Evolutionary conservation across 1,139 yeast species (phyloP), one percentile per base, ranked within the genome.

Genomic region (Geotrichum cucujoidarum): DNA sequence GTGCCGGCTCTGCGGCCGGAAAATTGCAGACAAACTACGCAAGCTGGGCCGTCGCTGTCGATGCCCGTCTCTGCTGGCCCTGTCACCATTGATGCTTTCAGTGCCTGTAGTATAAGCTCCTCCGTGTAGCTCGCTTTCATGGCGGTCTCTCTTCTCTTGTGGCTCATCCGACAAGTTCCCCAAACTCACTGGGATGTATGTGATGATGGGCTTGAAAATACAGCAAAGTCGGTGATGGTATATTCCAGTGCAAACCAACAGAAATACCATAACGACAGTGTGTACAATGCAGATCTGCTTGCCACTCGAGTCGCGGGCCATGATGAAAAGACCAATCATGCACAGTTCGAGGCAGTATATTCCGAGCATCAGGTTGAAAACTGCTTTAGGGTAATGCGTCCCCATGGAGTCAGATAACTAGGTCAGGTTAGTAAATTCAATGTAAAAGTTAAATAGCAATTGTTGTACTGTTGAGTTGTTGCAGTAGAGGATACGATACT

Each of bases 311-410:
- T 78, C 71, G 53, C 71, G 71, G 60, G 81, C 81, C 17, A 83
- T 66, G 36, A 83, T 77, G 60, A 85, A 83, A 16, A 85, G 66
- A 0, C 96, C 96, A 37, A 86, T 73, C 57, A 89, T 65, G 57
- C 90, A 84, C 34, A 83, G 71, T 57, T 89, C 95, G 60, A 86
- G 72, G 58, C 88, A 83, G 61, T 89, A 88, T 1, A 89, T 64
- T 0, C 97, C 97, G 1, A 83, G 72, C 60, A 83, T 85, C 39
- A 87, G 66, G 53, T 88, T 95, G 50, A 83, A 73, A 21, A 89
- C 64, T 0, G 95, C 94, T 4, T 71, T 71, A 1, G 95, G 88
- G 60, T 85, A 89, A 38, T 82, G 69, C 52, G 68, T 70, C 0
- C 95, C 95, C 57, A 74, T 69, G 0, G 90, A 80, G 58, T 87